Percentiles rank a stretch among this genome's conserved stretches.
phyloP scores from a whole-genome alignment of 176 grass and related monocot species.

The Oryza glaberrima region DNA sequence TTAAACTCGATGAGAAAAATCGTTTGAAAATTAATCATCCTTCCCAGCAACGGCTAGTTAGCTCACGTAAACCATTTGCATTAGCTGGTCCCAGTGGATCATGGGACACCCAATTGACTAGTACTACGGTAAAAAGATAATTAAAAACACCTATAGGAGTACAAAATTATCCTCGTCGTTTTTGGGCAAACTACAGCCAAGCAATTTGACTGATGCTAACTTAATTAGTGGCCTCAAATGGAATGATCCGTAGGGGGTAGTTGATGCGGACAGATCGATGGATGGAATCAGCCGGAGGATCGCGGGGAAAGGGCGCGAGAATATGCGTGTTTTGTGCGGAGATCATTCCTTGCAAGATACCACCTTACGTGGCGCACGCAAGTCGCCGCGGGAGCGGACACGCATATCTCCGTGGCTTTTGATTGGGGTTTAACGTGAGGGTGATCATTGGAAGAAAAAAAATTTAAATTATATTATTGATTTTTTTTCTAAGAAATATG shows the following conservation, averaged over 20 bases:
- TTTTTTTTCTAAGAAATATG: no score
- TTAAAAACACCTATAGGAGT: no score
- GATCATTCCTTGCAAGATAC: slow-evolving; percentile 48
- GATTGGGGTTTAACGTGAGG: background rate
- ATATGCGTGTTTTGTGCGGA: slow-evolving; percentile 40
- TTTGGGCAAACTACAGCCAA: no score
- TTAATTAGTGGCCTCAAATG: background rate
- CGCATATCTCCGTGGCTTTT: background rate
- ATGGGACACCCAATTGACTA: no score
- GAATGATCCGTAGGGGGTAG: background rate
- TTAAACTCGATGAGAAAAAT: background rate
- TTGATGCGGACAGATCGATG: background rate
- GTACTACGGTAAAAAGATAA: no score
- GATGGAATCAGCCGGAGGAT: slow-evolving; percentile 2
- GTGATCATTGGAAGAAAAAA: background rate
- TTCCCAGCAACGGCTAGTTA: no score
- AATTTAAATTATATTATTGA: no score
- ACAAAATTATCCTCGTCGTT: no score
- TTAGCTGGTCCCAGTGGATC: no score
- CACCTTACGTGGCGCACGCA: background rate
- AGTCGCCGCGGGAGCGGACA: background rate
- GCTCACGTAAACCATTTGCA: no score
- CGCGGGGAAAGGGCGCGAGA: background rate
- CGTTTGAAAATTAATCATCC: no score
- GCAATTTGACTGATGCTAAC: background rate